Evolutionary conservation across 495 filamentous ascomycete genomes (phyloP).

Genomic region (Penicillium arizonense): DNA sequence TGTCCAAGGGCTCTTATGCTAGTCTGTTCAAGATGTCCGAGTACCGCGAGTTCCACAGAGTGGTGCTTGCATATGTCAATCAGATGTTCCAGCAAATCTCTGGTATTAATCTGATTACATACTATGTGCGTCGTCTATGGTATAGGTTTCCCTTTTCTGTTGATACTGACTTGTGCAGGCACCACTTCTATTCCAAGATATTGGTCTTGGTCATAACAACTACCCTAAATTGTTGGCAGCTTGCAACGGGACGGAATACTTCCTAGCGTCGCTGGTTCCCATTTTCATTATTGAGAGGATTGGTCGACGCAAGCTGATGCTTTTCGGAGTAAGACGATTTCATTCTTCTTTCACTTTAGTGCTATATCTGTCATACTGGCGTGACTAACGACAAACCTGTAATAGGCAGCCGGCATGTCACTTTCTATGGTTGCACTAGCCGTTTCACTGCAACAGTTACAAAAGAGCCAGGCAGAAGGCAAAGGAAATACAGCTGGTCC

Average conservation of each 20-base stretch:
- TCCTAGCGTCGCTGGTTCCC: background rate
- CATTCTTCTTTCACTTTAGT: no score
- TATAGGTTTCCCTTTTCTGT: no score
- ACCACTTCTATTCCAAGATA: no score
- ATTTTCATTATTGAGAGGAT: background rate
- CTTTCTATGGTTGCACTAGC: background rate
- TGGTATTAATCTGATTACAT: constrained; percentile 24
- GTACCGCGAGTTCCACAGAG: constrained; percentile 33
- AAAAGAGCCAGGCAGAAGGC: no score
- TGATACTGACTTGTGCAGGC: no score
- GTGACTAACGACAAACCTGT: no score
- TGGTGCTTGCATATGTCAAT: constrained; percentile 28
- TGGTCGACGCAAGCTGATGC: background rate
- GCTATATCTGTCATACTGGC: no score
- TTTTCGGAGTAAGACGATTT: background rate
- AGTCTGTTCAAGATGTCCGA: constrained; percentile 34
- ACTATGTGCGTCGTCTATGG: constrained; percentile 2
- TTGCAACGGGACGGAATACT: background rate
- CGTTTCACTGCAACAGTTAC: background rate
- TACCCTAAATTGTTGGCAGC: background rate
- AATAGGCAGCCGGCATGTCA: background rate
- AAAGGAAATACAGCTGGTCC: no score
- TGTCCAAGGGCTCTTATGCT: constrained; percentile 33
- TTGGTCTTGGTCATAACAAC: no score
- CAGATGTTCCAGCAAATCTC: constrained; percentile 33